A percentile compares a stretch with the other conserved stretches of the same genome.
Evolutionary conservation across 148 eudicot genomes (phyloP).

Genomic region (Linanthus parryae): DNA sequence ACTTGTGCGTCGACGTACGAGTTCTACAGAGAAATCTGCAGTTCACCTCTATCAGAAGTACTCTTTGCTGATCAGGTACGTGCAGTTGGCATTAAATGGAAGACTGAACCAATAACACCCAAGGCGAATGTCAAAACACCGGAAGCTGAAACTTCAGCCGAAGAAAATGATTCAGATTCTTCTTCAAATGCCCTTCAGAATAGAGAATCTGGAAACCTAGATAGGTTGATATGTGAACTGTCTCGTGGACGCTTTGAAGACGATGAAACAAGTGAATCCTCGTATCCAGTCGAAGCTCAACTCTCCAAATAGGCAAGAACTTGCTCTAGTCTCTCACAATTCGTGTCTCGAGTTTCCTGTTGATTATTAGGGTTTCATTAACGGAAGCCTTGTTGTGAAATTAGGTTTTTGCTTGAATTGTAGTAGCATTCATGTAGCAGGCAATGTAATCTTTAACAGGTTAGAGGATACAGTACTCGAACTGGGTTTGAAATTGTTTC

Average conservation of each 20-base stretch:
- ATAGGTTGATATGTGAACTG: constrained; percentile 4
- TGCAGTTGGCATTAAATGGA: constrained; percentile 46
- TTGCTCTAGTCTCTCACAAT: not conserved
- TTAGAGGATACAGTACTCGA: too few species aligned
- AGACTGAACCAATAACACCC: constrained; percentile 22
- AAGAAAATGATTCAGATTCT: not conserved
- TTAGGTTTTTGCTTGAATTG: too few species aligned
- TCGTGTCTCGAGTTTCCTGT: not conserved
- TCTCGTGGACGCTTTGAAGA: constrained; percentile 1
- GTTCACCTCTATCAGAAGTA: constrained; percentile 61
- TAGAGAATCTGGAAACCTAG: not conserved
- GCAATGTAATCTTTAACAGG: too few species aligned
- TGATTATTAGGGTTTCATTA: too few species aligned
- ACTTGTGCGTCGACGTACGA: constrained; percentile 72
- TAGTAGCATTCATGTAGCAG: too few species aligned
- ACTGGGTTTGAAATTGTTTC: too few species aligned
- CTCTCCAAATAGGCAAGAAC: constrained; percentile 12
- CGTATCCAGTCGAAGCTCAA: constrained; percentile 18
- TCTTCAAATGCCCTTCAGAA: not conserved
- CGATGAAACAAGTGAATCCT: constrained; percentile 10
- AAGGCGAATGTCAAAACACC: constrained; percentile 2
- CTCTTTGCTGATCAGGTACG: constrained; percentile 65
- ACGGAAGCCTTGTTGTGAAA: too few species aligned
- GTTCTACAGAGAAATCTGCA: constrained; percentile 64
- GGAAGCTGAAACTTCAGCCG: not conserved